Evolutionary conservation across 169 alveolate species (phyloP).

Genomic region (Nephromyces sp.): DNA sequence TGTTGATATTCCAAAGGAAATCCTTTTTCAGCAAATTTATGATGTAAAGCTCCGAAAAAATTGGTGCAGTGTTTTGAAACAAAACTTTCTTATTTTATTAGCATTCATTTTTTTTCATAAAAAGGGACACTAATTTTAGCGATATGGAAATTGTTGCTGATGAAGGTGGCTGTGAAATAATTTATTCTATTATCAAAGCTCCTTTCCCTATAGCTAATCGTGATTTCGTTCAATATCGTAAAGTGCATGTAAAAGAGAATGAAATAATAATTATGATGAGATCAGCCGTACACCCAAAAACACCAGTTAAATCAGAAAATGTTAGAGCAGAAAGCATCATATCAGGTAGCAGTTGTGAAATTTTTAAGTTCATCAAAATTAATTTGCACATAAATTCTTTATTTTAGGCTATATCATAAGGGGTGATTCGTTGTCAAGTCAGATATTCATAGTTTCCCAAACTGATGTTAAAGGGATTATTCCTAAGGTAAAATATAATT

Average conservation of each 20-base stretch:
- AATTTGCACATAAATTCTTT: neutral
- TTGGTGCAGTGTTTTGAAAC: neutral
- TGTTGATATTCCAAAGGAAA: constrained; percentile 11
- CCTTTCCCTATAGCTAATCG: constrained; percentile 29
- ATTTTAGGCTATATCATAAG: constrained; percentile 16
- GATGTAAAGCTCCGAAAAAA: neutral
- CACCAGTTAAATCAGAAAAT: constrained; percentile 2
- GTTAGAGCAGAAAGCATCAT: constrained; percentile 28
- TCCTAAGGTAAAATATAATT: constrained; percentile 28
- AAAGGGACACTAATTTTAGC: constrained; percentile 18
- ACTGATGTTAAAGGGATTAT: constrained; percentile 21
- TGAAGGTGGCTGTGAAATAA: constrained; percentile 24
- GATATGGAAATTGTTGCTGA: constrained; percentile 15
- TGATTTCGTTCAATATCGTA: constrained; percentile 17
- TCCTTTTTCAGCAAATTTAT: constrained; percentile 12
- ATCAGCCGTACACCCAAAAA: constrained; percentile 27
- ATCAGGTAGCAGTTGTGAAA: neutral
- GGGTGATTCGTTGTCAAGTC: constrained; percentile 9
- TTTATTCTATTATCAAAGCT: constrained; percentile 30
- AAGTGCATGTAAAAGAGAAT: neutral
- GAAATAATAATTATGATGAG: neutral
- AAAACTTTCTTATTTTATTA: neutral
- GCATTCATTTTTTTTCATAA: neutral
- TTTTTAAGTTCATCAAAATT: neutral
- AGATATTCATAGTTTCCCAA: constrained; percentile 21